phyloP scores from a whole-genome alignment of 2,329 filamentous ascomycete genomes.

The Diplodia mutila region DNA sequence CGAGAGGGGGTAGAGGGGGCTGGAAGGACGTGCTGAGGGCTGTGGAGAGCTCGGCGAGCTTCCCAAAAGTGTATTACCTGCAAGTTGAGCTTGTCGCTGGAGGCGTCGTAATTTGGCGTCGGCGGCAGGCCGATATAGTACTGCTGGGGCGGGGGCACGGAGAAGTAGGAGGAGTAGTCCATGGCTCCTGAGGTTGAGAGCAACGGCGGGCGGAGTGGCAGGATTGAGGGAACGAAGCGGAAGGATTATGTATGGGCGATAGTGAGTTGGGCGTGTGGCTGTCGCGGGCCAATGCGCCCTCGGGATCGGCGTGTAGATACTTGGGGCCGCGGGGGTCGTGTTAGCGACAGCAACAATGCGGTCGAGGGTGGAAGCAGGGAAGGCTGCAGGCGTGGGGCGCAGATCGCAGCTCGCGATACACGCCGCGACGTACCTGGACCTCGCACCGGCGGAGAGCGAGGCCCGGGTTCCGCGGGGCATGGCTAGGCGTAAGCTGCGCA shows the following conservation, averaged over 20 bases:
- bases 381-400: background rate
- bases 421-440: constrained; percentile 10
- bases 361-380: background rate
- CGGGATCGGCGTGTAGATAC: constrained; percentile 19
- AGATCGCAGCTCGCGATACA: constrained; percentile 3
- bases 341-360: background rate
- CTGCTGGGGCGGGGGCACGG: constrained; percentile 51
- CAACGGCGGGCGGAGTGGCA: background rate
- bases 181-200: constrained; percentile 41
- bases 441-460: background rate
- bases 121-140: constrained; percentile 54
- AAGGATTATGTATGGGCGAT: constrained; percentile 18
- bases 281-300: constrained; percentile 7
- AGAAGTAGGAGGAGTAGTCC: constrained; percentile 61
- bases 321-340: constrained; percentile 1
- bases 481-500: constrained; percentile 18
- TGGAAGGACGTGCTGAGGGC: background rate
- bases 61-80: background rate
- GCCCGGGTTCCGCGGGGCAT: background rate
- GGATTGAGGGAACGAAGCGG: constrained; percentile 11
- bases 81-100: constrained; percentile 16
- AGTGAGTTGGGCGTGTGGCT: background rate
- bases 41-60: constrained; percentile 2
- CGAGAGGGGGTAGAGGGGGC: background rate
- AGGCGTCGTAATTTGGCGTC: constrained; percentile 34